Base-by-base conservation (phyloP, 1,284 basidiomycete species). In the Puccinia horiana region DNA sequence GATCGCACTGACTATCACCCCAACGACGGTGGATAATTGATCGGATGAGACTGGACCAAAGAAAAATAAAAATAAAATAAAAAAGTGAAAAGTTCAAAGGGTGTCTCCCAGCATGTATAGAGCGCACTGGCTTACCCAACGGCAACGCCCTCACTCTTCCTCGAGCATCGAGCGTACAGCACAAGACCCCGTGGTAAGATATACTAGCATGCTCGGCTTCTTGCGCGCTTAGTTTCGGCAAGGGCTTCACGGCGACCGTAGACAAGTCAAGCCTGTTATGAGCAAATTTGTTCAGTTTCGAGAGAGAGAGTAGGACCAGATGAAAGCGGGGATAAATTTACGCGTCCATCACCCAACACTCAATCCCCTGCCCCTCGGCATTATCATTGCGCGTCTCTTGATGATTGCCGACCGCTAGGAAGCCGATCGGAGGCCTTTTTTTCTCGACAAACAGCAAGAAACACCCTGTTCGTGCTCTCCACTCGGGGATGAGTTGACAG, bases 321-420 rank as follows among this genome's bases (percentile, higher is more conserved):
- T 37, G 49, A 32, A 32, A 35, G 23, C 26, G 6, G 32, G 58
- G 23, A 42, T n/a, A 61, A 2, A 44, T 58, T 63, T 20, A 65
- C 75, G 32, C 44, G 61, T 63, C 42, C 40, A 76, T 47, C 20
- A 76, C 42, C 42, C 56, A 76, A 76, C 75, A 76, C 32, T 76
- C 75, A 65, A 61, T 35, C 61, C 32, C 58, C 32, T 47, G 18
- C 11, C 12, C 20, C 4, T 65, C 40, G 20, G 61, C 49, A n/a
- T 76, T 18, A 23, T 37, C 32, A 29, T 56, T 29, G 40, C 9
- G n/a, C 47, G 12, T n/a, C 23, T 29, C 42, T 26, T 20, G 44
- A 32, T 47, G 44, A 32, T 47, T 37, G 6, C 12, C 23, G 49
- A 14, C 42, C 26, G n/a, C 26, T 11, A 32, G 11, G 3, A 58